Conservation (phyloP, 495 filamentous ascomycete species). For the Hypoxylon trugodes region DNA sequence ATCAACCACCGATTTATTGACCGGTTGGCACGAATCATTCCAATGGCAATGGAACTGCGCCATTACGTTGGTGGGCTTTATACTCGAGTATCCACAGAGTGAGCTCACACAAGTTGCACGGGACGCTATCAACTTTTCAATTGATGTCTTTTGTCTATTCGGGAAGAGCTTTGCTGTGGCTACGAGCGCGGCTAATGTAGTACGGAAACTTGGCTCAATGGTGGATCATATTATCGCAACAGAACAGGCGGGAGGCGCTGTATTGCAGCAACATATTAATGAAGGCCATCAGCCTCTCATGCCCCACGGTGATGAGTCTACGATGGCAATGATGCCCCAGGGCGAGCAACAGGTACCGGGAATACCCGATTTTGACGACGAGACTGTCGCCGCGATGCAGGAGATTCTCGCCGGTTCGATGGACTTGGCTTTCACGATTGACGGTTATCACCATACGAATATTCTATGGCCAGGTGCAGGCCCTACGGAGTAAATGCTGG, state of each 20-base stretch:
- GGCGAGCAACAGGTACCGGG: not conserved
- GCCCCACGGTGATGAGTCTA: not conserved
- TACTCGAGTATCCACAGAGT: conserved; percentile 51
- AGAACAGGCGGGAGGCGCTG: not conserved
- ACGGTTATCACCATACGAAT: conserved; percentile 18
- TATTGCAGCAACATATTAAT: not conserved
- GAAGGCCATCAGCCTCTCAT: conserved; percentile 9
- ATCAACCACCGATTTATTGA: conserved; percentile 52
- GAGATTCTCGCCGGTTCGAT: conserved; percentile 23
- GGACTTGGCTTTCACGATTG: conserved; percentile 25
- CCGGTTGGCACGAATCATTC: conserved; percentile 60
- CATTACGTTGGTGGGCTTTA: conserved; percentile 58
- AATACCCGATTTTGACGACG: conserved; percentile 20
- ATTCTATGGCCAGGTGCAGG: conserved; percentile 17
- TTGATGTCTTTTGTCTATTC: conserved; percentile 56
- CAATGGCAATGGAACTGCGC: conserved; percentile 63
- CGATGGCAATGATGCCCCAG: not conserved
- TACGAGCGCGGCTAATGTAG: conserved; percentile 51
- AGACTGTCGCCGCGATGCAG: conserved; percentile 22
- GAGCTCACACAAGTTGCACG: conserved; percentile 44
- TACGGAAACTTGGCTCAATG: conserved; percentile 25
- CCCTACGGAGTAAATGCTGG: not conserved
- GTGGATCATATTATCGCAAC: conserved; percentile 22
- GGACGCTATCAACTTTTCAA: conserved; percentile 48
- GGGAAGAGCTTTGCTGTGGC: conserved; percentile 55